A percentile compares a stretch with the other conserved stretches of the same genome.
Conservation (phyloP, 208 protist genomes). For the Trichomonas gallinae region DNA sequence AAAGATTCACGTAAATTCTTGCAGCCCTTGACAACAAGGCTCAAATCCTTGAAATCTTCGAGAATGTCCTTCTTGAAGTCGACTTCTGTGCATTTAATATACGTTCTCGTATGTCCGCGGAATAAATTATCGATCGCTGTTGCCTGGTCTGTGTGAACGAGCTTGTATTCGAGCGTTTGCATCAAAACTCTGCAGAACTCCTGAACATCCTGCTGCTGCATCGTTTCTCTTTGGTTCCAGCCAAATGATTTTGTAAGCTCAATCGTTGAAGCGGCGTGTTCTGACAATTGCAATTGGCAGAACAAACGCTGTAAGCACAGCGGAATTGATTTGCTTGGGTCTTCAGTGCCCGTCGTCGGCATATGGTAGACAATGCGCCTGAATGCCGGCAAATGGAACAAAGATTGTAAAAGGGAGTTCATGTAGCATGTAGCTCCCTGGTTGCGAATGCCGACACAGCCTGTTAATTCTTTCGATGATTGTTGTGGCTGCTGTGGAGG, state of each 20-base stretch:
- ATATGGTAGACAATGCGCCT: neutral
- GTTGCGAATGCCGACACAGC: constrained; percentile 61
- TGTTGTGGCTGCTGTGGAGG: neutral
- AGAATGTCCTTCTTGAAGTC: neutral
- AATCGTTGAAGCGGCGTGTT: constrained; percentile 49
- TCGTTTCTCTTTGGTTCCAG: constrained; percentile 46
- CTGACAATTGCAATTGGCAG: constrained; percentile 52
- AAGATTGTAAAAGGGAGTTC: constrained; percentile 64
- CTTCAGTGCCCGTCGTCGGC: neutral
- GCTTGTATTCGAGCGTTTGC: constrained; percentile 66
- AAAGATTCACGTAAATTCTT: neutral
- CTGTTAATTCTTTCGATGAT: constrained; percentile 40
- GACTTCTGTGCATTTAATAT: neutral
- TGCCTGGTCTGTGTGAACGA: constrained; percentile 48
- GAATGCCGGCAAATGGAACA: constrained; percentile 57
- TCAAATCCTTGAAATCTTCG: neutral
- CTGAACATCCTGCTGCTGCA: constrained; percentile 65
- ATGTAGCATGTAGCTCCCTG: constrained; percentile 76
- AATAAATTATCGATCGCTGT: constrained; percentile 19
- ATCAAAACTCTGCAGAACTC: constrained; percentile 65
- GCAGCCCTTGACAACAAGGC: neutral
- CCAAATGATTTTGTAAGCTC: neutral
- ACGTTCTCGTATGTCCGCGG: neutral
- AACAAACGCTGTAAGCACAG: constrained; percentile 66
- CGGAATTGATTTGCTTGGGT: constrained; percentile 34